These are phyloP conservation scores for Hymenoscyphus linearis DNA, from an alignment of 2,329 filamentous ascomycete genomes.

Conservation along the genomic window DNA sequence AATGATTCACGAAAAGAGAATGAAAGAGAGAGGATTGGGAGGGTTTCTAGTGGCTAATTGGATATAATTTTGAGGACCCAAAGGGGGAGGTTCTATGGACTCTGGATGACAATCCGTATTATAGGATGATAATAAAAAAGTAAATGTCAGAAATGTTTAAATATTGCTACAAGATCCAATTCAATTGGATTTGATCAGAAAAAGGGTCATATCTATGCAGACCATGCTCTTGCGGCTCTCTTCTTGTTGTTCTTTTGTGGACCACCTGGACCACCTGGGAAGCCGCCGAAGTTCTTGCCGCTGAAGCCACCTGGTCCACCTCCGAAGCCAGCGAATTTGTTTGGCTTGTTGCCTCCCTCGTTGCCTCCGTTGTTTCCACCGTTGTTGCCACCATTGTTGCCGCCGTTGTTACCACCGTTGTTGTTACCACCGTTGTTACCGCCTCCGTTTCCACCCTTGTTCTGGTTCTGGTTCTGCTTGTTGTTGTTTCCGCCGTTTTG, in stretches of 20 bases:
- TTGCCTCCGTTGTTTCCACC: too few relatives aligned
- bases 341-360: too few relatives aligned
- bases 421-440: too few relatives aligned
- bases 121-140: slow-evolving; percentile 1
- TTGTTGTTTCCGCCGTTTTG: too few relatives aligned
- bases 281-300: neutral
- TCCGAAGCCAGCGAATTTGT: too few relatives aligned
- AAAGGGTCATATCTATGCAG: neutral
- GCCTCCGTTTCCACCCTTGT: too few relatives aligned
- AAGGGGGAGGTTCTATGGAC: neutral
- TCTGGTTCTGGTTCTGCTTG: too few relatives aligned
- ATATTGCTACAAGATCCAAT: neutral
- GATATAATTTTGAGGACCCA: neutral
- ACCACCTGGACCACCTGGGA: neutral
- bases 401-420: too few relatives aligned
- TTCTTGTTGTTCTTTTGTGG: slow-evolving; percentile 3
- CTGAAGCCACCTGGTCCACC: neutral
- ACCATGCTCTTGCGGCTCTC: neutral
- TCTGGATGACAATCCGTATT: neutral
- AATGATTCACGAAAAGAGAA: too few relatives aligned
- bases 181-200: neutral
- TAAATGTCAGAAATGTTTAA: slow-evolving; percentile 1
- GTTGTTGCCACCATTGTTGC: too few relatives aligned
- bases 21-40: neutral
- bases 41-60: neutral